A percentile compares a stretch with the other conserved stretches of the same genome.
Conservation (phyloP, 176 grass and related monocot genomes). For the Hordeum marinum region DNA sequence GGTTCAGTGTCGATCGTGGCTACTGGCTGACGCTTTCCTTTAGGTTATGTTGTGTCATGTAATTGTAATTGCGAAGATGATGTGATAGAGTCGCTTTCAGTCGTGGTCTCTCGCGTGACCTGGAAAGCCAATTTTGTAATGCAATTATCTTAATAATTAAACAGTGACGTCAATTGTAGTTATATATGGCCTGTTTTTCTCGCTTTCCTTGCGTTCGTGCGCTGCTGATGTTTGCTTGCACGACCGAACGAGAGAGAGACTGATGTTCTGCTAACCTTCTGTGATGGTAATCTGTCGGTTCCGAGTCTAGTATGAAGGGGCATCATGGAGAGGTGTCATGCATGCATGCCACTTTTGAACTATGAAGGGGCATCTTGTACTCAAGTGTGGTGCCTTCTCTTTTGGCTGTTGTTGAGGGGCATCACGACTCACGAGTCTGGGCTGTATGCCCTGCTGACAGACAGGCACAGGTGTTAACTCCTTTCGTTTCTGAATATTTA, state of each 20-base stretch:
- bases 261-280: not conserved
- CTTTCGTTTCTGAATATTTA: too few species aligned
- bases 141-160: slow-evolving; percentile 43
- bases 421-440: not conserved
- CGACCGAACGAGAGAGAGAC: not conserved
- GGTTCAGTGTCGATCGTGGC: slow-evolving; percentile 13
- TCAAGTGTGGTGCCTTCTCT: not conserved
- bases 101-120: slow-evolving; percentile 35
- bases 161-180: not conserved
- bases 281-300: not conserved
- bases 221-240: not conserved
- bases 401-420: not conserved
- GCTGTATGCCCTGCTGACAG: not conserved
- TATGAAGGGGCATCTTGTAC: not conserved
- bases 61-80: slow-evolving; percentile 19
- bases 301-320: not conserved
- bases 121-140: slow-evolving; percentile 32
- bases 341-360: not conserved
- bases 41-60: not conserved
- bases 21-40: not conserved
- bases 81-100: slow-evolving; percentile 26
- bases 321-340: not conserved
- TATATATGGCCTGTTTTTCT: not conserved
- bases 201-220: not conserved
- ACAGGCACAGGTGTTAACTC: not conserved